A percentile compares a stretch with the other conserved stretches of the same genome.
phyloP scores from a whole-genome alignment of 257 asterid genomes.

The Buddleja alternifolia region DNA sequence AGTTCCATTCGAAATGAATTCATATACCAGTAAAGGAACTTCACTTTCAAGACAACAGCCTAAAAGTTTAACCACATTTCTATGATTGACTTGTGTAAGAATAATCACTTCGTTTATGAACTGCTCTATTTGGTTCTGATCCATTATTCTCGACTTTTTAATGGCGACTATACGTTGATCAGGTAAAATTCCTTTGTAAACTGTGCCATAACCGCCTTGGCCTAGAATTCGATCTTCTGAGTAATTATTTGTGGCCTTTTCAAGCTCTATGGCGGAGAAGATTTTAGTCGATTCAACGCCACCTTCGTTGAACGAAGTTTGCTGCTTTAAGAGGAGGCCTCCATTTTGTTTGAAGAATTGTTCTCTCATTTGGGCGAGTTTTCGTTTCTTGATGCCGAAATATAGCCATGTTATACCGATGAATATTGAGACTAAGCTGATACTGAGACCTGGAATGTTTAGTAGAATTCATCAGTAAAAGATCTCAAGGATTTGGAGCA shows the following conservation, averaged over 20 bases:
- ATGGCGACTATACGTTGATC: constrained; percentile 39
- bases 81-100: constrained; percentile 38
- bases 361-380: constrained; percentile 36
- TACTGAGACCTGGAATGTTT: constrained; percentile 32
- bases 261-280: constrained; percentile 38
- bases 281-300: constrained; percentile 25
- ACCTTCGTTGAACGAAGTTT: too few species aligned
- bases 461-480: too few species aligned
- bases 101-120: constrained; percentile 42
- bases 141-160: constrained; percentile 39
- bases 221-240: constrained; percentile 37
- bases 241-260: constrained; percentile 39
- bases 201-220: constrained; percentile 38
- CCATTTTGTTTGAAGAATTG: constrained; percentile 62
- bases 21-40: constrained; percentile 43
- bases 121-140: constrained; percentile 39
- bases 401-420: constrained; percentile 33
- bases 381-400: constrained; percentile 35
- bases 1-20: constrained; percentile 31
- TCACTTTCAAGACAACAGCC: constrained; percentile 47
- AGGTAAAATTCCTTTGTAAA: constrained; percentile 34
- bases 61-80: constrained; percentile 39
- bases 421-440: constrained; percentile 27
- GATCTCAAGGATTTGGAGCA: too few species aligned
- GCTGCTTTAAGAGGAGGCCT: constrained; percentile 53